These are phyloP conservation scores for Colletotrichum melonis DNA, from an alignment of 2,329 filamentous ascomycete species.

Conservation along the genomic window DNA sequence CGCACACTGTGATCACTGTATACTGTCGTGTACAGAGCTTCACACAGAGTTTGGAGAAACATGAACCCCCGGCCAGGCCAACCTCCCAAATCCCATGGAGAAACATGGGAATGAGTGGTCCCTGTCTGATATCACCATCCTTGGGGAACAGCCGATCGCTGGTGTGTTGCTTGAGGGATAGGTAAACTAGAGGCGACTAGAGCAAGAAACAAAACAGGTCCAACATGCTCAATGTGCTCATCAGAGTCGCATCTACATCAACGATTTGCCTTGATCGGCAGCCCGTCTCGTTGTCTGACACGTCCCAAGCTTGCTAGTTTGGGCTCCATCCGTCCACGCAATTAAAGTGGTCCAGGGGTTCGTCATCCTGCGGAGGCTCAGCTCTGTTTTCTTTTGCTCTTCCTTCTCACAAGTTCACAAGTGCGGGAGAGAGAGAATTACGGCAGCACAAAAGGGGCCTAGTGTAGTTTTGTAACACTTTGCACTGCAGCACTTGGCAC, in stretches of 20 bases:
- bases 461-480: neutral
- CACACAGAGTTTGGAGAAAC: neutral
- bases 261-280: slow-evolving; percentile 30
- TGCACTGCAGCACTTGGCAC: neutral
- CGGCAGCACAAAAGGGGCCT: neutral
- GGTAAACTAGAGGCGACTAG: neutral
- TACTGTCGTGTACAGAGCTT: neutral
- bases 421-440: neutral
- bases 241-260: slow-evolving; percentile 1
- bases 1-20: slow-evolving; percentile 15
- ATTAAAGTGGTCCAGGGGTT: slow-evolving; percentile 28
- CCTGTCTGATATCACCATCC: neutral
- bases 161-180: slow-evolving; percentile 15
- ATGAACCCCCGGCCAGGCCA: neutral
- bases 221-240: neutral
- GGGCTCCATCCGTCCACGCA: slow-evolving; percentile 30
- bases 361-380: slow-evolving; percentile 35
- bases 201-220: neutral
- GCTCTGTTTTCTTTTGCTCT: slow-evolving; percentile 7
- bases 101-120: neutral
- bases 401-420: neutral
- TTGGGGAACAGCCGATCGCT: slow-evolving; percentile 11
- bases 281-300: slow-evolving; percentile 13
- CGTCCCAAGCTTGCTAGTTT: slow-evolving; percentile 27
- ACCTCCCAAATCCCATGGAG: neutral